These are phyloP conservation scores for Microcos paniculata DNA, from an alignment of 345 rosid genomes.

Conservation along the genomic window DNA sequence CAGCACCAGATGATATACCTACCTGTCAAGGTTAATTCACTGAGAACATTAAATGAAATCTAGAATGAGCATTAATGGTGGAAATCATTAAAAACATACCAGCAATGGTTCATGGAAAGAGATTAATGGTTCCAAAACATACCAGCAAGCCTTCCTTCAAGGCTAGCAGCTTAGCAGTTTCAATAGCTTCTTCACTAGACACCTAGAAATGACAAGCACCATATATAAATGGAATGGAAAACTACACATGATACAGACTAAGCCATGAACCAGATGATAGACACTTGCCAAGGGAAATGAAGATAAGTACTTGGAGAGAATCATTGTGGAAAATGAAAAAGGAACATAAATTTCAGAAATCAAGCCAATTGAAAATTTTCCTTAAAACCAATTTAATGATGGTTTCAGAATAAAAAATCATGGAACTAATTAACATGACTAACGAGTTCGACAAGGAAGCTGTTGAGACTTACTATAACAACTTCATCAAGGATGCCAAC, in stretches of 20 bases:
- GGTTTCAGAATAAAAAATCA: not conserved
- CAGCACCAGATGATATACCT: constrained; percentile 41
- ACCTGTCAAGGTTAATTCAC: too few species aligned
- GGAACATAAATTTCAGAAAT: not conserved
- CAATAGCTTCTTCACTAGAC: constrained; percentile 52
- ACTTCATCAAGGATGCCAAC: constrained; percentile 51
- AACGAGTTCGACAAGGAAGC: not conserved
- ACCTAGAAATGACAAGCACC: constrained; percentile 12
- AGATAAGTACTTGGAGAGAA: not conserved
- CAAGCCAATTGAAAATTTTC: not conserved
- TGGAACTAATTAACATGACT: not conserved
- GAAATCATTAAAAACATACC: too few species aligned
- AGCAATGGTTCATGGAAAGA: too few species aligned
- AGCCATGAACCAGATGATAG: not conserved
- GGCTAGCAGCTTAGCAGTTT: constrained; percentile 46
- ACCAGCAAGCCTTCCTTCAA: constrained; percentile 52
- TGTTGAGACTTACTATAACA: constrained; percentile 34
- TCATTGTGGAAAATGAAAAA: not conserved
- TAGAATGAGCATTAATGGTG: too few species aligned
- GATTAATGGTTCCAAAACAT: not conserved
- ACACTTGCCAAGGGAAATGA: not conserved
- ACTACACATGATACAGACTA: not conserved
- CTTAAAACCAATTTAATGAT: not conserved
- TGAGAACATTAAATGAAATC: too few species aligned
- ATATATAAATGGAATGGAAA: not conserved